Conservation (phyloP, 257 asterid genomes). For the Solanum piurae region DNA sequence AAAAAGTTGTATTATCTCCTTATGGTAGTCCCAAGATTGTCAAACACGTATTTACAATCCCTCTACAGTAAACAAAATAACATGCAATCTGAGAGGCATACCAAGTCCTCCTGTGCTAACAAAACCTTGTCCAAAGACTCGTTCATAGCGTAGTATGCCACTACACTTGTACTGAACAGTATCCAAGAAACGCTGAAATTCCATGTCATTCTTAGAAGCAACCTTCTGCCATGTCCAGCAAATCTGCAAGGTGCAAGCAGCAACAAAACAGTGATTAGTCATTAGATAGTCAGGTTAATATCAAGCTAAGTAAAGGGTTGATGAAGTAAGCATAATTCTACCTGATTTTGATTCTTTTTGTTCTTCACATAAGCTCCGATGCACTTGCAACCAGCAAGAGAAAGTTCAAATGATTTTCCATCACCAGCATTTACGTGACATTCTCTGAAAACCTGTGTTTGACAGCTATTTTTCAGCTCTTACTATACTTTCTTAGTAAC, state of each 20-base stretch:
- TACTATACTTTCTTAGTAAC: background rate
- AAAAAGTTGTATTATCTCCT: background rate
- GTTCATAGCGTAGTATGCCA: conserved; percentile 86
- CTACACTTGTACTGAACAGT: conserved; percentile 81
- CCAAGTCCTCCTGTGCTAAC: conserved; percentile 99
- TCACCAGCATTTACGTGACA: conserved; percentile 34
- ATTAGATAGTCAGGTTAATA: background rate
- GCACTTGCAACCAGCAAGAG: conserved; percentile 75
- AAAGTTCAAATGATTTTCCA: conserved; percentile 66
- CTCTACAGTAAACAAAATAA: background rate
- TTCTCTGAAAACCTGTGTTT: conserved; percentile 65
- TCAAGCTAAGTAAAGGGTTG: background rate
- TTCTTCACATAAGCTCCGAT: conserved; percentile 84
- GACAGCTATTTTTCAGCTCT: background rate
- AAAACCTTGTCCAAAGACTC: conserved; percentile 87
- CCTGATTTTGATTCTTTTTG: conserved; percentile 96
- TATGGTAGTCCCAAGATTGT: background rate
- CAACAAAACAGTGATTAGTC: background rate
- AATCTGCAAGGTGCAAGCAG: conserved; percentile 37
- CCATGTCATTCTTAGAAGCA: conserved; percentile 59
- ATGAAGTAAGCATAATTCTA: conserved; percentile 3
- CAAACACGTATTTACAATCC: background rate
- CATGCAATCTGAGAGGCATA: conserved; percentile 12
- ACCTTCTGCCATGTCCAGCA: conserved; percentile 96
- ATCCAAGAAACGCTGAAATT: conserved; percentile 87